Evolutionary conservation across 805 yeast genomes (phyloP).

Genomic region (Candida qinlingensis): DNA sequence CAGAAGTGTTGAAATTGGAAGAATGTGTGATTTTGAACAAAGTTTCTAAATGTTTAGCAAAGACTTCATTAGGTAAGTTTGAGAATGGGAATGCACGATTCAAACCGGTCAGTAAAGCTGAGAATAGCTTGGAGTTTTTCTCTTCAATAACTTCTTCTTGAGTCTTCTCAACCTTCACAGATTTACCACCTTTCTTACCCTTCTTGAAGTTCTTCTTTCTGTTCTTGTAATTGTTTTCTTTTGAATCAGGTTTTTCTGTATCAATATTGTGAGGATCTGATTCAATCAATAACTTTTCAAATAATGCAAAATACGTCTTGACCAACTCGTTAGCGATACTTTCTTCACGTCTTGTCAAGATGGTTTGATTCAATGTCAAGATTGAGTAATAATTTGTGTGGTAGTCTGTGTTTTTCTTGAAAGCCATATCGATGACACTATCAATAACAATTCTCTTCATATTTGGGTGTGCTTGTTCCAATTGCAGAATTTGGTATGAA

Average conservation of each 20-base stretch:
- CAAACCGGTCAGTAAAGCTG: conserved; percentile 89
- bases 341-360: conserved; percentile 70
- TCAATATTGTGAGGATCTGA: conserved; percentile 47
- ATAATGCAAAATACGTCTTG: conserved; percentile 78
- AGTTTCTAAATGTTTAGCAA: conserved; percentile 73
- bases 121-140: conserved; percentile 74
- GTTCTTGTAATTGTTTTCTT: conserved; percentile 47
- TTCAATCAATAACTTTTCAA: conserved; percentile 75
- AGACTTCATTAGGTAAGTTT: conserved; percentile 61
- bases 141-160: conserved; percentile 68
- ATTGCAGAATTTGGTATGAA: conserved; percentile 70
- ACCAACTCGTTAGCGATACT: conserved; percentile 80
- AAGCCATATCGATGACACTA: conserved; percentile 73
- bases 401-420: conserved; percentile 71
- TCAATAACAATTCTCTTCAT: conserved; percentile 83
- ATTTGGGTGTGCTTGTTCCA: conserved; percentile 91
- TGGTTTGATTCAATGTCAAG: conserved; percentile 88
- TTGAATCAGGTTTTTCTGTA: conserved; percentile 33
- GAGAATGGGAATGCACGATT: conserved; percentile 96
- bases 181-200: conserved; percentile 86
- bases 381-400: conserved; percentile 86
- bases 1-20: conserved; percentile 87
- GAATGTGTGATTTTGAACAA: conserved; percentile 89
- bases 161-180: conserved; percentile 60
- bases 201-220: conserved; percentile 73